These are phyloP conservation scores for Aphanomyces invadans DNA, from an alignment of 352 stramenopile species.

Conservation along the genomic window DNA sequence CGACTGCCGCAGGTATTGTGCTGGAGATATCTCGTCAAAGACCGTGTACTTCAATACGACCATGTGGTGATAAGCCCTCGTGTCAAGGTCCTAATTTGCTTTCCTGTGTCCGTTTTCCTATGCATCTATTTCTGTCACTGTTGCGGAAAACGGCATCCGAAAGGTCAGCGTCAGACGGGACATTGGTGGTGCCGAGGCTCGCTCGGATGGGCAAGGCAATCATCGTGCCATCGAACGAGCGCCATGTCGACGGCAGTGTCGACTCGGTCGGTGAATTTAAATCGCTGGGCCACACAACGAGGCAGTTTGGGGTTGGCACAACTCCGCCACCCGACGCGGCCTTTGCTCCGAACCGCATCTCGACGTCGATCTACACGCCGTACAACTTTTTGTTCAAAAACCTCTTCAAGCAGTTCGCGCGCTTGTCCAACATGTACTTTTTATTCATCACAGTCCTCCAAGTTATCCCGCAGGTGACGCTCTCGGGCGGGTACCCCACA, in stretches of 20 bases:
- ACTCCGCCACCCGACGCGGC: conserved; percentile 17
- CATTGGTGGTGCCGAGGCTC: background rate
- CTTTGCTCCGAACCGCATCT: conserved; percentile 45
- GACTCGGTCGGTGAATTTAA: background rate
- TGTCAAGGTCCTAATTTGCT: no score
- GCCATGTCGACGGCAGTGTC: background rate
- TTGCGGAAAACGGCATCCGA: background rate
- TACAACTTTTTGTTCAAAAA: conserved; percentile 66
- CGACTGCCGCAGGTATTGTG: no score
- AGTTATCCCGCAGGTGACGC: conserved; percentile 73
- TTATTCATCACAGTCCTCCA: conserved; percentile 82
- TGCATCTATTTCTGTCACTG: background rate
- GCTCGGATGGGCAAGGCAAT: background rate
- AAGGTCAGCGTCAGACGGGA: background rate
- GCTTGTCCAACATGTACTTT: conserved; percentile 89
- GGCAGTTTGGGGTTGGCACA: conserved; percentile 29
- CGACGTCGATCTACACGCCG: conserved; percentile 49
- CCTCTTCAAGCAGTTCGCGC: conserved; percentile 67
- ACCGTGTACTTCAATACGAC: no score
- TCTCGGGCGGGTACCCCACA: conserved; percentile 68
- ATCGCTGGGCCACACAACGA: background rate
- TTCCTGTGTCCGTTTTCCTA: background rate
- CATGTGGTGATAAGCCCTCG: no score
- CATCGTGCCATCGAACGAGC: background rate
- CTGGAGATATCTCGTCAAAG: no score